Evolutionary conservation across 768 basidiomycete species (phyloP), one percentile per base, ranked within the genome.

Genomic region (Tephrocybe sp.): DNA sequence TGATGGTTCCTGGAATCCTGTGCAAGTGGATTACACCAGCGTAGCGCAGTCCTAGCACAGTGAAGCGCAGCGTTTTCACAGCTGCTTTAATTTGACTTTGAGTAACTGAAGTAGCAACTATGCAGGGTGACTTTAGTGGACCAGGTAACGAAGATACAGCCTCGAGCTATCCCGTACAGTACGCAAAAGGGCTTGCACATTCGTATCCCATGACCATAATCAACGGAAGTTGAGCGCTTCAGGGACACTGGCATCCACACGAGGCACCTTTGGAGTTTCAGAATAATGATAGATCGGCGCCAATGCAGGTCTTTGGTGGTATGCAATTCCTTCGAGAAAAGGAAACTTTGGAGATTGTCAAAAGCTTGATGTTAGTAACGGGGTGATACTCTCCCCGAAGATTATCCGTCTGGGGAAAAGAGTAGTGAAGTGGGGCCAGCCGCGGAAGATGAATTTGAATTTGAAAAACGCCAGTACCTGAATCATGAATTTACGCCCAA

Each of bases 1-100:
- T 48, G 42, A 48, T 48, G 16, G 45, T 41, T 43, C 54, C 54
- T 51, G 50, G 26, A 1, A 9, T 34, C 36, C 22, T 37, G 11
- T 22, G 15, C n/a, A 19, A 37, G 36, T 36, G 41, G 34, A 34
- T 28, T 34, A 41, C 39, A 21, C 42, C 30, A 42, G 21, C 15
- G 30, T 15, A 26, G 9, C 19, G 22, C 21, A 40, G 11, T 22
- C 13, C 9, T 11, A 11, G 5, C n/a, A n/a, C n/a, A n/a, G n/a
- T n/a, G n/a, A n/a, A n/a, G n/a, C n/a, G n/a, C n/a, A n/a, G n/a
- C n/a, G n/a, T n/a, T n/a, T n/a, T n/a, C n/a, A n/a, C n/a, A n/a
- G n/a, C n/a, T n/a, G n/a, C n/a, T n/a, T n/a, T n/a, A n/a, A n/a
- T n/a, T n/a, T n/a, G n/a, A n/a, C n/a, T n/a, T n/a, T n/a, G n/a